These are phyloP conservation scores for Coprinopsis strossmayeri DNA, from an alignment of 768 basidiomycete species.

Conservation along the genomic window DNA sequence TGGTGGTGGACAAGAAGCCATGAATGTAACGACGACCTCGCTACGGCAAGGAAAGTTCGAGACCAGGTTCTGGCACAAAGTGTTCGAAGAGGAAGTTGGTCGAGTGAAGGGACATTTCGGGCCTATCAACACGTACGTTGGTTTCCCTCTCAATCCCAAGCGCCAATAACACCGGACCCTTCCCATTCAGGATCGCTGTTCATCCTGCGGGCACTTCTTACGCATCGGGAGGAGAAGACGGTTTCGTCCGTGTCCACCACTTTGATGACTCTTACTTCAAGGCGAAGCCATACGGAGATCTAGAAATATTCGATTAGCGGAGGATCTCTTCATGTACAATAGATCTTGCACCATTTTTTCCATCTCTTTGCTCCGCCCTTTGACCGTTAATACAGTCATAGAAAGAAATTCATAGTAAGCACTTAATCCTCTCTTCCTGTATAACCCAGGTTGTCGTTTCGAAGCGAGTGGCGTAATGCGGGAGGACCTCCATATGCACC, in stretches of 20 bases:
- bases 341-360: neutral
- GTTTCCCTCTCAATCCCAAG: neutral
- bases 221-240: slow-evolving; percentile 95
- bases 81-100: slow-evolving; percentile 95
- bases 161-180: no score
- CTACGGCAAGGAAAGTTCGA: slow-evolving; percentile 95
- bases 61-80: slow-evolving; percentile 95
- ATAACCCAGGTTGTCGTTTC: no score
- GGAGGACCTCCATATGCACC: no score
- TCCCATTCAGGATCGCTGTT: slow-evolving; percentile 67
- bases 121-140: slow-evolving; percentile 87
- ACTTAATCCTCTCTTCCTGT: no score
- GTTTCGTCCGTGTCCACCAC: slow-evolving; percentile 86
- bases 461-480: no score
- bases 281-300: slow-evolving; percentile 84
- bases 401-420: no score
- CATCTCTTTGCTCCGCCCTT: neutral
- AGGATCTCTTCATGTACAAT: slow-evolving; percentile 5
- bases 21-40: slow-evolving; percentile 94
- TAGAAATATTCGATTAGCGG: slow-evolving; percentile 55
- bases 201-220: slow-evolving; percentile 86
- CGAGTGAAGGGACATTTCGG: slow-evolving; percentile 98
- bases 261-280: slow-evolving; percentile 95
- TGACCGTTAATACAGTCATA: neutral
- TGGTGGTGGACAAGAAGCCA: slow-evolving; percentile 97